Percentiles rank a stretch among this genome's conserved stretches.
phyloP scores from a whole-genome alignment of 176 grass and related monocot genomes.

The sorghum (Sorghum bicolor) region DNA sequence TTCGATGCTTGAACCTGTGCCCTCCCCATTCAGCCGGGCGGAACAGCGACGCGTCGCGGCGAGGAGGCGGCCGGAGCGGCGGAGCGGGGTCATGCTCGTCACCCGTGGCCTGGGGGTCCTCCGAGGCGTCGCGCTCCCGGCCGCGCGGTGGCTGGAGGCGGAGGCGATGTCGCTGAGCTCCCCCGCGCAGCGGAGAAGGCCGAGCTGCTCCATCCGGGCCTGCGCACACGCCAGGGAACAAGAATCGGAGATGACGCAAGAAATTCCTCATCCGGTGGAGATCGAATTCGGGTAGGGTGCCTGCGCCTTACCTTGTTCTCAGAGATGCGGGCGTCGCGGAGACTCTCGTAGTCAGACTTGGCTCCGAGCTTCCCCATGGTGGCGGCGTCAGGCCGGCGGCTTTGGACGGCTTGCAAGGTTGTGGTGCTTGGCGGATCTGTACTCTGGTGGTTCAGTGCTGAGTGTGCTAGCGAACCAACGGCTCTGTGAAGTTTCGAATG shows the following conservation, averaged over 20 bases:
- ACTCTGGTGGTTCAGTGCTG: neutral
- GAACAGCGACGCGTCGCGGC: conserved; percentile 21
- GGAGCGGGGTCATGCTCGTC: conserved; percentile 56
- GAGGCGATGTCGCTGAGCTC: conserved; percentile 54
- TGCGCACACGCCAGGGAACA: neutral
- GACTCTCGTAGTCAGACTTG: conserved; percentile 62
- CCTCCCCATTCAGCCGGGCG: conserved; percentile 21
- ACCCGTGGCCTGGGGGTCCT: conserved; percentile 30
- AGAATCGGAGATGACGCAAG: conserved; percentile 9
- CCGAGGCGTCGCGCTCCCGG: conserved; percentile 20
- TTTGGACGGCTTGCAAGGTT: neutral
- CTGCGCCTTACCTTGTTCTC: conserved; percentile 58
- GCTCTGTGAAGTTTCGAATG: conserved; percentile 22
- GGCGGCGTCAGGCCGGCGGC: neutral
- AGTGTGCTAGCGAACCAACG: neutral
- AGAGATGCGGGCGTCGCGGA: conserved; percentile 71
- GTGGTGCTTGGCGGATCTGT: neutral
- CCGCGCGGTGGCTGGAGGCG: conserved; percentile 21
- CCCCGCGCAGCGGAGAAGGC: conserved; percentile 46
- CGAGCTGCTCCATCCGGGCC: conserved; percentile 76
- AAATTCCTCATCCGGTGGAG: neutral
- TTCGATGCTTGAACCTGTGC: neutral
- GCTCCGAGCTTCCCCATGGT: conserved; percentile 40
- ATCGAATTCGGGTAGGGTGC: neutral
- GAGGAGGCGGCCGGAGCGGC: conserved; percentile 55